These are phyloP conservation scores for Astrothelium macrocarpum DNA, from an alignment of 495 filamentous ascomycete genomes.

Conservation along the genomic window DNA sequence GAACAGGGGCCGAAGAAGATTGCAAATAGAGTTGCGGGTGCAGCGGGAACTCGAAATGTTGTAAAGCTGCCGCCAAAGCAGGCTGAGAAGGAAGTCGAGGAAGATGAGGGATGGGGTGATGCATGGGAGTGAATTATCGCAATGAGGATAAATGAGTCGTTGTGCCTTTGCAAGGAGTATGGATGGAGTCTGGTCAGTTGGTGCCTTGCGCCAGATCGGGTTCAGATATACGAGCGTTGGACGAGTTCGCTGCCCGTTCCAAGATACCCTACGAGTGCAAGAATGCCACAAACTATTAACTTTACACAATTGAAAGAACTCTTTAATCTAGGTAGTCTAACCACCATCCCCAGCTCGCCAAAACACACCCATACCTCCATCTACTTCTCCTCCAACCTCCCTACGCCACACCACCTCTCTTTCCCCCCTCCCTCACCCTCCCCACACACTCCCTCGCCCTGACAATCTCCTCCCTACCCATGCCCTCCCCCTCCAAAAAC, in stretches of 20 bases:
- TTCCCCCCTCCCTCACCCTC: slow-evolving; percentile 7
- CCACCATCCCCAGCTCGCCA: neutral
- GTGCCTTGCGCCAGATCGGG: neutral
- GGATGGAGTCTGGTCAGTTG: no score
- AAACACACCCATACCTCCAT: neutral
- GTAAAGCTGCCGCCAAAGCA: slow-evolving; percentile 29
- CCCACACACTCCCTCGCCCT: slow-evolving; percentile 53
- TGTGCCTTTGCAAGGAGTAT: no score
- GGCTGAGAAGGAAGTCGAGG: slow-evolving; percentile 48
- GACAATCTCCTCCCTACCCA: slow-evolving; percentile 57
- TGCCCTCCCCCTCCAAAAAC: slow-evolving; percentile 55
- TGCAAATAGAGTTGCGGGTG: slow-evolving; percentile 34
- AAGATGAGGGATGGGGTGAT: slow-evolving; percentile 56
- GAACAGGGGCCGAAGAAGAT: slow-evolving; percentile 13
- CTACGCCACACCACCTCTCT: neutral
- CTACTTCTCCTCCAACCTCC: neutral
- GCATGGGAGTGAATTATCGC: slow-evolving; percentile 54
- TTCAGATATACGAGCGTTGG: neutral
- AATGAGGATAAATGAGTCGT: no score
- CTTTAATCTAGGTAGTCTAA: neutral
- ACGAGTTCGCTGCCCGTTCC: neutral
- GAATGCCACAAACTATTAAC: neutral
- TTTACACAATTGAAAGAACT: neutral
- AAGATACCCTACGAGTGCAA: slow-evolving; percentile 1
- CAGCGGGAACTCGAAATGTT: slow-evolving; percentile 23